phyloP scores from a whole-genome alignment of 2,329 filamentous ascomycete genomes.

The Sordariomycetes sp. region DNA sequence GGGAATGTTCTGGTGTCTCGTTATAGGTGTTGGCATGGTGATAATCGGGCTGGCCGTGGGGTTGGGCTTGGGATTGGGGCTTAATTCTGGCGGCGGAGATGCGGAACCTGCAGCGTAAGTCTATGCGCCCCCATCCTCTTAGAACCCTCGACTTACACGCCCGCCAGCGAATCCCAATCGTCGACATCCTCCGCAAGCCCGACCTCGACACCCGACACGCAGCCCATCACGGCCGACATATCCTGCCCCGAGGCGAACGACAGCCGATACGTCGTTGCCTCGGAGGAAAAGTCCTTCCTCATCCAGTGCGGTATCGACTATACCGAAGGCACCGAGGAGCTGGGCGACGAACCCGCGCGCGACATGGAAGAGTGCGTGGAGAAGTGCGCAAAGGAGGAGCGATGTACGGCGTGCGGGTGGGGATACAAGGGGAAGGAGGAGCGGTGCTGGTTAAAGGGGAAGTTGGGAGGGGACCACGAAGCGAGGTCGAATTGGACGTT shows the following conservation, averaged over 20 bases:
- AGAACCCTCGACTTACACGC: background rate
- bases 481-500: constrained; percentile 29
- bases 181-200: constrained; percentile 9
- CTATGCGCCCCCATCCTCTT: background rate
- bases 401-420: constrained; percentile 34
- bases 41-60: constrained; percentile 23
- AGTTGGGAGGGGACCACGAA: constrained; percentile 19
- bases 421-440: constrained; percentile 24
- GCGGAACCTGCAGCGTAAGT: background rate
- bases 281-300: constrained; percentile 28
- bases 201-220: constrained; percentile 12
- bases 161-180: background rate
- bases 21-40: constrained; percentile 15
- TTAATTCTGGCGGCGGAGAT: background rate
- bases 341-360: constrained; percentile 23
- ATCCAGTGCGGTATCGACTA: constrained; percentile 36
- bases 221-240: constrained; percentile 8
- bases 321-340: constrained; percentile 22
- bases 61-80: constrained; percentile 20
- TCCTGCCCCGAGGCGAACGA: constrained; percentile 32
- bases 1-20: constrained; percentile 23
- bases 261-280: constrained; percentile 29
- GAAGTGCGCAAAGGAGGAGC: constrained; percentile 26
- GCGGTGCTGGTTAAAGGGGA: constrained; percentile 31
- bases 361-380: constrained; percentile 32